These are phyloP conservation scores for Trametes cubensis DNA, from an alignment of 768 basidiomycete species.

Conservation along the genomic window DNA sequence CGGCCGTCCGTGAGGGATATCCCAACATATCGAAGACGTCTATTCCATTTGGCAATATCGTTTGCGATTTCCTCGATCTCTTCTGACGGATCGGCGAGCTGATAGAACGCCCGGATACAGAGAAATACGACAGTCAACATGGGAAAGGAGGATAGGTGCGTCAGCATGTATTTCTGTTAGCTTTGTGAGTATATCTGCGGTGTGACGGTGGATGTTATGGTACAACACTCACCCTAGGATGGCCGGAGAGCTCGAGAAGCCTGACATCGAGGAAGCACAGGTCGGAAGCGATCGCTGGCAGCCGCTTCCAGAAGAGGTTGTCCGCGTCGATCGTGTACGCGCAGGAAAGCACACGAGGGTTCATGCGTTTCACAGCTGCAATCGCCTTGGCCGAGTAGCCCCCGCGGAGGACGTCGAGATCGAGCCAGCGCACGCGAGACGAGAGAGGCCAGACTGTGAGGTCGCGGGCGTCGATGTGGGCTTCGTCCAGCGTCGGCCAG, in stretches of 20 bases:
- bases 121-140: constrained; percentile 6
- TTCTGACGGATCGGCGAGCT: not conserved
- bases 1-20: constrained; percentile 12
- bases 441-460: constrained; percentile 14
- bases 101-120: constrained; percentile 16
- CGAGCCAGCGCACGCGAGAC: constrained; percentile 14
- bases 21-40: constrained; percentile 6
- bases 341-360: constrained; percentile 12
- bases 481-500: constrained; percentile 12
- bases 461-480: constrained; percentile 14
- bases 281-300: constrained; percentile 3
- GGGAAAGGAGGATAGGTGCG: constrained; percentile 3
- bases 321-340: constrained; percentile 10
- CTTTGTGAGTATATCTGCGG: no score
- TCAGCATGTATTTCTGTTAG: constrained; percentile 1
- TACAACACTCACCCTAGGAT: constrained; percentile 2
- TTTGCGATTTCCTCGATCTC: constrained; percentile 5
- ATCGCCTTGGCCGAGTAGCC: constrained; percentile 9
- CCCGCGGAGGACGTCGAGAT: constrained; percentile 7
- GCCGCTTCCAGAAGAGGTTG: constrained; percentile 13
- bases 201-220: not conserved
- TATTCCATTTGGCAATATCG: not conserved
- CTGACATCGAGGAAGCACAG: constrained; percentile 17
- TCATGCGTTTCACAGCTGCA: constrained; percentile 1
- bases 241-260: constrained; percentile 3